A percentile compares a stretch with the other conserved stretches of the same genome.
Conservation (phyloP, 1,284 basidiomycete genomes). For the Anthracocystis panici-leucophaei region DNA sequence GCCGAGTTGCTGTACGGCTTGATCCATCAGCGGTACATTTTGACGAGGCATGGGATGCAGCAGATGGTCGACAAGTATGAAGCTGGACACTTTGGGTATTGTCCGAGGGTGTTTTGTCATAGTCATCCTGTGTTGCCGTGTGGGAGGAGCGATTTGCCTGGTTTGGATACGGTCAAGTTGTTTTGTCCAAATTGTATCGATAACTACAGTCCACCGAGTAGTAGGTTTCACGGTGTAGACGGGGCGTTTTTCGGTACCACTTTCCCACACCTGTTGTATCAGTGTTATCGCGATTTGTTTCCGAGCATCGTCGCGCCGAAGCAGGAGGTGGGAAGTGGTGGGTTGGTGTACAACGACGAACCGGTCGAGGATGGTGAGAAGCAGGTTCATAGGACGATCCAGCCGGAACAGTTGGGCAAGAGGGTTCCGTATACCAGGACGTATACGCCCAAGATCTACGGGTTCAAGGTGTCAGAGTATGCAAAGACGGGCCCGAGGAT, state of each 20-base stretch:
- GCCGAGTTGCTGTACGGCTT: constrained; percentile 97
- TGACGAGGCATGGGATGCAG: constrained; percentile 91
- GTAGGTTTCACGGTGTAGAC: constrained; percentile 94
- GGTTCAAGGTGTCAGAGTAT: constrained; percentile 74
- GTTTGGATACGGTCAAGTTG: constrained; percentile 97
- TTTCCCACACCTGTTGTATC: constrained; percentile 96
- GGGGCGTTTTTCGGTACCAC: constrained; percentile 99
- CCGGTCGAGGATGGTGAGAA: neutral
- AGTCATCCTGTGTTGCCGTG: constrained; percentile 92
- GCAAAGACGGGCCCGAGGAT: constrained; percentile 91
- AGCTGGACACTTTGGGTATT: constrained; percentile 88
- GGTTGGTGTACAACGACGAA: constrained; percentile 3
- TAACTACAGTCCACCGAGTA: constrained; percentile 93
- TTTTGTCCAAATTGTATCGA: constrained; percentile 99
- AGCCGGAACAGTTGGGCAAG: constrained; percentile 55
- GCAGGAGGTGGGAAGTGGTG: neutral
- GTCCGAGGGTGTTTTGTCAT: constrained; percentile 94
- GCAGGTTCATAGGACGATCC: constrained; percentile 33
- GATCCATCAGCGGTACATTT: constrained; percentile 96
- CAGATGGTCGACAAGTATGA: constrained; percentile 99
- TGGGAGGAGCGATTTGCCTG: constrained; percentile 93
- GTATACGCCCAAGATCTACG: constrained; percentile 94
- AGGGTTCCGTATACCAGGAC: constrained; percentile 72
- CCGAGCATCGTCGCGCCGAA: constrained; percentile 63
- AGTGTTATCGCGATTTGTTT: constrained; percentile 80